These are phyloP conservation scores for Globisporangium nodosum DNA, from an alignment of 352 stramenopile species.

Conservation along the genomic window DNA sequence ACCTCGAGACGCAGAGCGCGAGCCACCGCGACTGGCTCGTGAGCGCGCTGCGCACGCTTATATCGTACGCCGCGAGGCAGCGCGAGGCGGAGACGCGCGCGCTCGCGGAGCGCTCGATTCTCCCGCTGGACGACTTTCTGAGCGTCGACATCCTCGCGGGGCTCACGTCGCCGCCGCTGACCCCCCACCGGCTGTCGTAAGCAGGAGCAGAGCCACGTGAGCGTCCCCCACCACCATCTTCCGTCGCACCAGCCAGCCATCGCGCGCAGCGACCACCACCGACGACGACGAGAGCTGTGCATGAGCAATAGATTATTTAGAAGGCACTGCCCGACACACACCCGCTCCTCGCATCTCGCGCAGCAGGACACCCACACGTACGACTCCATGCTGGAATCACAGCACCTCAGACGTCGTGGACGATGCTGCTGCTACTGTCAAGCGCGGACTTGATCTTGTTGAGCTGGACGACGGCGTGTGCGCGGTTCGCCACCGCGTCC, in stretches of 20 bases:
- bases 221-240: background rate
- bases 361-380: no score
- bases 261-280: no score
- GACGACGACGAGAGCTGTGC: background rate
- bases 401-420: conserved; percentile 23
- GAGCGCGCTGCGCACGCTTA: conserved; percentile 66
- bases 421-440: conserved; percentile 15
- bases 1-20: conserved; percentile 70
- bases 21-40: conserved; percentile 82
- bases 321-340: background rate
- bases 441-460: conserved; percentile 67
- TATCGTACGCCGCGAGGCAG: conserved; percentile 67
- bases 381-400: background rate
- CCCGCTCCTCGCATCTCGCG: no score
- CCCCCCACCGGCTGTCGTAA: background rate
- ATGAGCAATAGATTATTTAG: background rate
- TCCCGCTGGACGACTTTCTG: conserved; percentile 29
- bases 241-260: background rate
- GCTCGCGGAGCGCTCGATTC: conserved; percentile 52
- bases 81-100: conserved; percentile 68
- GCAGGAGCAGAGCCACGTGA: background rate
- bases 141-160: background rate
- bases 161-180: conserved; percentile 1
- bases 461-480: conserved; percentile 62
- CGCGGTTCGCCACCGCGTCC: conserved; percentile 41